Percentiles rank a stretch among this genome's conserved stretches.
These are phyloP conservation scores for Helicocarpus griseus DNA, from an alignment of 2,329 filamentous ascomycete genomes.

Conservation along the genomic window DNA sequence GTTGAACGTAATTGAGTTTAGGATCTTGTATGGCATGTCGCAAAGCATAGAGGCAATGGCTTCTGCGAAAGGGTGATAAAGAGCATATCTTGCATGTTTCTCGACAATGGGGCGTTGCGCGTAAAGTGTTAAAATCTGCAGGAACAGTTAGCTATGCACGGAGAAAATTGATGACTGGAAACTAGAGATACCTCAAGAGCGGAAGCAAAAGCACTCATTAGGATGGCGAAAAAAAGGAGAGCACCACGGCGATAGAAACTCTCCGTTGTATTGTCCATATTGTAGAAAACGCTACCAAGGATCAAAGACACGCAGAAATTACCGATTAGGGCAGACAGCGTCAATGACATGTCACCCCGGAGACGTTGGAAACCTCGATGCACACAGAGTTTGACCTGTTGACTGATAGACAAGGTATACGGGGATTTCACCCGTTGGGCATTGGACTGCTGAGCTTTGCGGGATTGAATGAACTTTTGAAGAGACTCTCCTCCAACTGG, in stretches of 20 bases:
- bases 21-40: constrained; percentile 74
- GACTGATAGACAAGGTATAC: constrained; percentile 65
- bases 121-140: constrained; percentile 71
- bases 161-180: constrained; percentile 14
- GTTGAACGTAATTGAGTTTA: constrained; percentile 69
- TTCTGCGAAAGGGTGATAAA: constrained; percentile 84
- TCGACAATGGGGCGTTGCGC: constrained; percentile 86
- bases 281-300: constrained; percentile 71
- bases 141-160: constrained; percentile 14
- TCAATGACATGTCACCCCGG: constrained; percentile 63
- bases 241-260: constrained; percentile 73
- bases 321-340: constrained; percentile 53
- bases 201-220: constrained; percentile 76
- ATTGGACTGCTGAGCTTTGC: constrained; percentile 34
- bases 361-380: constrained; percentile 71
- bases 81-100: constrained; percentile 75
- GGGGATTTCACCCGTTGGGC: constrained; percentile 57
- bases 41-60: constrained; percentile 75
- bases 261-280: constrained; percentile 51
- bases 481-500: constrained; percentile 23
- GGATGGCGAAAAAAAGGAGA: constrained; percentile 74
- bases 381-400: constrained; percentile 71
- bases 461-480: constrained; percentile 17
- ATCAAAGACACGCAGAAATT: constrained; percentile 70
- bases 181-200: constrained; percentile 53